Conservation (phyloP, 139 green algal genomes). For the Dunaliella sp. region DNA sequence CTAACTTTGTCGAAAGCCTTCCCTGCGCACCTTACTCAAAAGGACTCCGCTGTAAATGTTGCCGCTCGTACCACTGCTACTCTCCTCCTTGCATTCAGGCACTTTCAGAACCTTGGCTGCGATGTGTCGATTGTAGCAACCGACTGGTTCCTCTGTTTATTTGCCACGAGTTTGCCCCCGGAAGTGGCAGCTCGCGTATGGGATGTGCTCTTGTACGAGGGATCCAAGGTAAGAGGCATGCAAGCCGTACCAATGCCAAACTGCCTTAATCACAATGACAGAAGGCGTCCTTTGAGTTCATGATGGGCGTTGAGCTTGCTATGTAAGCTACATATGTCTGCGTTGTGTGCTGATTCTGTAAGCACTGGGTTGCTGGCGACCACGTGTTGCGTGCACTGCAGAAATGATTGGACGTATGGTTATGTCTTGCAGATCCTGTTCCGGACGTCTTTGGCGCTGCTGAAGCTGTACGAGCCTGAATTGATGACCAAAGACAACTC, state of each 20-base stretch:
- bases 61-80: too few species aligned
- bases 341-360: background rate
- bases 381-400: too few species aligned
- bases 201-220: constrained; percentile 71
- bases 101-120: constrained; percentile 53
- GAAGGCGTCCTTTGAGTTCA: too few species aligned
- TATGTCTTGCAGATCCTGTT: constrained; percentile 71
- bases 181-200: constrained; percentile 63
- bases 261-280: too few species aligned
- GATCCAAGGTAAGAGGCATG: constrained; percentile 74
- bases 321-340: background rate
- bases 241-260: too few species aligned
- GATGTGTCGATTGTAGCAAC: constrained; percentile 79
- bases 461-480: constrained; percentile 51
- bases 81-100: constrained; percentile 46
- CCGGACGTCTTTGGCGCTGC: constrained; percentile 70
- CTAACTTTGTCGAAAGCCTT: too few species aligned
- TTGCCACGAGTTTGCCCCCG: constrained; percentile 63
- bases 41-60: too few species aligned
- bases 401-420: too few species aligned
- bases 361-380: background rate
- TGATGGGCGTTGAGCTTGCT: background rate
- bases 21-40: too few species aligned
- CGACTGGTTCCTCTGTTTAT: constrained; percentile 85
- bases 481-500: constrained; percentile 62